Evolutionary conservation across 140 eudicot genomes (phyloP).

Genomic region (Stevia rebaudiana): DNA sequence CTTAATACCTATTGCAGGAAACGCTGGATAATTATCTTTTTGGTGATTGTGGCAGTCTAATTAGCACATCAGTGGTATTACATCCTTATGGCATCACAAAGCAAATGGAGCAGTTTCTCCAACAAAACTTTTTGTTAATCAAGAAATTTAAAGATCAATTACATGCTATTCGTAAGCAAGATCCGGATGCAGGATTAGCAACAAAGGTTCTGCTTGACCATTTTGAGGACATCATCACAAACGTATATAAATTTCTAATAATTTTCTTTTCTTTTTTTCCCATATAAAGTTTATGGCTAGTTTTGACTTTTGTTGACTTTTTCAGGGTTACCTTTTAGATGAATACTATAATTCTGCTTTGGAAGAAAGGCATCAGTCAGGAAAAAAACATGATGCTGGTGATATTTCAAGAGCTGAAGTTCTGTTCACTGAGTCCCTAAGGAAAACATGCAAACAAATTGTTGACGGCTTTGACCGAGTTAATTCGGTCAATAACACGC

Average conservation of each 20-base stretch:
- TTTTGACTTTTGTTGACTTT: constrained; percentile 7
- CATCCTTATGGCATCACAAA: constrained; percentile 54
- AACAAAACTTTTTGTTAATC: constrained; percentile 48
- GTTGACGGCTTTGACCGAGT: constrained; percentile 32
- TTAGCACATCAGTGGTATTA: constrained; percentile 29
- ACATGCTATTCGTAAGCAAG: constrained; percentile 32
- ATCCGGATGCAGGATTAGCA: constrained; percentile 33
- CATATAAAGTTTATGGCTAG: neutral
- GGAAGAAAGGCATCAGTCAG: constrained; percentile 26
- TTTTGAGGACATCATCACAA: constrained; percentile 42
- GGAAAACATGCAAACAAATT: constrained; percentile 33
- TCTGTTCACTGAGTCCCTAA: constrained; percentile 38
- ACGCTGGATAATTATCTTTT: constrained; percentile 59
- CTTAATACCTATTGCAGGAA: constrained; percentile 38
- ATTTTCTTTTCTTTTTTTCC: neutral
- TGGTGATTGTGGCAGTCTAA: constrained; percentile 39
- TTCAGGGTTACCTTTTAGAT: constrained; percentile 48
- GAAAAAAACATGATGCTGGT: constrained; percentile 12
- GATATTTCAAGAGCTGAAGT: constrained; percentile 27
- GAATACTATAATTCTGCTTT: constrained; percentile 32
- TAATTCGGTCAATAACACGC: constrained; percentile 30
- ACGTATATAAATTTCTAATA: constrained; percentile 36
- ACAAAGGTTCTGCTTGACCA: constrained; percentile 48
- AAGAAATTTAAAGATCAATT: constrained; percentile 46
- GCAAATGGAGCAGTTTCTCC: constrained; percentile 63